These are phyloP conservation scores for Colletotrichum gloeosporioides DNA, from an alignment of 2,329 filamentous ascomycete genomes.

Conservation along the genomic window DNA sequence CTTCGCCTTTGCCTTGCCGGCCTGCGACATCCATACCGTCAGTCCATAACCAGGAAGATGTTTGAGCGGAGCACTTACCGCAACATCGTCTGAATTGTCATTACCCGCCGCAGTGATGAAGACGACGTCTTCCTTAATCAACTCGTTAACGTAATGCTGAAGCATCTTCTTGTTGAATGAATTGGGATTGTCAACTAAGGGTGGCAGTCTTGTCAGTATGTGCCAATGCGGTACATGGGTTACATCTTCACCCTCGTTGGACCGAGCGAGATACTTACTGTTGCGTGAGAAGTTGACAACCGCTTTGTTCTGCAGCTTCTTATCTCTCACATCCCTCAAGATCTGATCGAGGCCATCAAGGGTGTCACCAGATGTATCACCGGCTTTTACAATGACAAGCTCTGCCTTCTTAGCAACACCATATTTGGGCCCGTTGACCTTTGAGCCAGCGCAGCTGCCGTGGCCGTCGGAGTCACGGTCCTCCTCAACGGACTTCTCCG, in stretches of 20 bases:
- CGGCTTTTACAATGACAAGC: neutral
- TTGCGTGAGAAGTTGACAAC: neutral
- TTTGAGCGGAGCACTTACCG: neutral
- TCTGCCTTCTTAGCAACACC: neutral
- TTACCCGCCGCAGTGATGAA: neutral
- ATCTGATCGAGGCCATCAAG: neutral
- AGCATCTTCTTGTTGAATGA: neutral
- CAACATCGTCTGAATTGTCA: neutral
- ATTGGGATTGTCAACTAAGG: neutral
- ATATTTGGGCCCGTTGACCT: neutral
- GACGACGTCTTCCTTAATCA: neutral
- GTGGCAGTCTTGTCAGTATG: too few relatives aligned
- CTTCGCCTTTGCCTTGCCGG: neutral
- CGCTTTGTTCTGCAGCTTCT: neutral
- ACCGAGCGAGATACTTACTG: too few relatives aligned
- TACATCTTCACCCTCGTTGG: rapidly evolving
- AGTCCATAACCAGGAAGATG: neutral
- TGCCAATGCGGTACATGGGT: rapidly evolving
- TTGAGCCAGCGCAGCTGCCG: neutral
- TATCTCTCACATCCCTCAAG: neutral
- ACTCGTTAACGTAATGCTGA: neutral
- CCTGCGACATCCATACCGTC: neutral
- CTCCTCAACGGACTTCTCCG: neutral
- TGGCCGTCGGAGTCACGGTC: neutral
- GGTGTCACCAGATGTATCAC: neutral